phyloP scores from a whole-genome alignment of 2,329 filamentous ascomycete genomes.

The Pseudocercospora pini-densiflorae region DNA sequence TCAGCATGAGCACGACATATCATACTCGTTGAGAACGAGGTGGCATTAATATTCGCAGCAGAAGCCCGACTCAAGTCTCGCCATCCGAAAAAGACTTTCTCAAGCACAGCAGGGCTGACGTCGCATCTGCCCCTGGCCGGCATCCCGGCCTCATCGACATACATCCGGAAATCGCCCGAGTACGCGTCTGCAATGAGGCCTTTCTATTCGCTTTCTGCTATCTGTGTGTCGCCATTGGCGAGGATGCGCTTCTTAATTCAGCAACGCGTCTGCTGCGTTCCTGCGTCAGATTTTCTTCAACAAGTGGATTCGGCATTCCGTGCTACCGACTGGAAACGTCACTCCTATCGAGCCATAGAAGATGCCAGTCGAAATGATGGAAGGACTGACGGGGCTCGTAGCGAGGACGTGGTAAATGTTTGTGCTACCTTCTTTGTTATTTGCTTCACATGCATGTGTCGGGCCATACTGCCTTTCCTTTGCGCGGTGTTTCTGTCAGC shows the following conservation, averaged over 20 bases:
- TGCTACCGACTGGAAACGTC: neutral
- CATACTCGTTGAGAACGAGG: neutral
- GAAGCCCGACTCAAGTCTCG: neutral
- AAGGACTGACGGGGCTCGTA: neutral
- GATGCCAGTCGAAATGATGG: neutral
- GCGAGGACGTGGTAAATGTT: neutral
- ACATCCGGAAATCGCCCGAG: constrained; percentile 9
- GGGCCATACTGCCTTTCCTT: neutral
- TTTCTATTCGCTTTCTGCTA: constrained; percentile 8
- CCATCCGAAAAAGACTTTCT: neutral
- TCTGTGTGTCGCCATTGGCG: constrained; percentile 11
- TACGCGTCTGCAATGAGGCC: neutral
- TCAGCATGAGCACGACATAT: neutral
- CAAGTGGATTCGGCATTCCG: constrained; percentile 2
- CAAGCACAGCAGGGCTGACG: constrained; percentile 8
- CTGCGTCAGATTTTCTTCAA: constrained; percentile 13
- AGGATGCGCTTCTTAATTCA: constrained; percentile 9
- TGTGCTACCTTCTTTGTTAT: neutral
- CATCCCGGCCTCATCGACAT: neutral
- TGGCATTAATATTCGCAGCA: neutral
- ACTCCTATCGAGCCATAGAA: neutral
- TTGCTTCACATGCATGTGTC: constrained; percentile 1
- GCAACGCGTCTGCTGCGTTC: constrained; percentile 2
- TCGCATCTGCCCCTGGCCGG: neutral
- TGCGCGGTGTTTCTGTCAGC: neutral